phyloP scores from a whole-genome alignment of 139 green algal genomes.

The Chlamydomonas schloesseri region DNA sequence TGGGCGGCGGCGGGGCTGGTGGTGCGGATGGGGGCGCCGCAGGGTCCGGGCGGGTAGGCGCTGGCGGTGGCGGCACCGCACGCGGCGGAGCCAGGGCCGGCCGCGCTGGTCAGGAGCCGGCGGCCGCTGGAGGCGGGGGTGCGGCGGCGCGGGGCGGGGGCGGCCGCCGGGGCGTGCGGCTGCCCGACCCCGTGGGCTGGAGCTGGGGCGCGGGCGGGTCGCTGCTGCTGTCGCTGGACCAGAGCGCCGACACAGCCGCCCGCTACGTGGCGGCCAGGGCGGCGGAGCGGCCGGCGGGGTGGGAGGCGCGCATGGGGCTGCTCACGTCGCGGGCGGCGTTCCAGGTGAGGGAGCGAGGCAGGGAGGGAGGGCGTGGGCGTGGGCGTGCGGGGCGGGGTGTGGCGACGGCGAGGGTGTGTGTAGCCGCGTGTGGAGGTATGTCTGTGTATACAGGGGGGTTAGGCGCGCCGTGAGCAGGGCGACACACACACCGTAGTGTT shows the following conservation, averaged over 20 bases:
- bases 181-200: background rate
- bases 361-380: too few species aligned
- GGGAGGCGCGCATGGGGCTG: constrained; percentile 20
- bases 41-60: too few species aligned
- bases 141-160: background rate
- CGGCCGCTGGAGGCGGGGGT: background rate
- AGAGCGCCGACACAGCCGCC: background rate
- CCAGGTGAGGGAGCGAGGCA: background rate
- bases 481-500: too few species aligned
- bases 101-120: too few species aligned
- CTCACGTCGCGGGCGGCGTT: background rate
- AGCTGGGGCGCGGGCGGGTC: background rate
- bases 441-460: too few species aligned
- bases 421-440: too few species aligned
- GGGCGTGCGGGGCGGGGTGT: too few species aligned
- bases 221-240: background rate
- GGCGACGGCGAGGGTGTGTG: background rate
- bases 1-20: too few species aligned
- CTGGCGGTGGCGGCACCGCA: too few species aligned
- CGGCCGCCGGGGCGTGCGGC: background rate
- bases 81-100: too few species aligned
- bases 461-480: too few species aligned
- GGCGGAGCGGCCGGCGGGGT: constrained; percentile 17
- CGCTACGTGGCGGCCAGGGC: background rate
- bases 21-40: too few species aligned